A percentile compares a stretch with the other conserved stretches of the same genome.
These are phyloP conservation scores for Apostasia ramifera DNA, from an alignment of 106 monocot species.

Conservation along the genomic window DNA sequence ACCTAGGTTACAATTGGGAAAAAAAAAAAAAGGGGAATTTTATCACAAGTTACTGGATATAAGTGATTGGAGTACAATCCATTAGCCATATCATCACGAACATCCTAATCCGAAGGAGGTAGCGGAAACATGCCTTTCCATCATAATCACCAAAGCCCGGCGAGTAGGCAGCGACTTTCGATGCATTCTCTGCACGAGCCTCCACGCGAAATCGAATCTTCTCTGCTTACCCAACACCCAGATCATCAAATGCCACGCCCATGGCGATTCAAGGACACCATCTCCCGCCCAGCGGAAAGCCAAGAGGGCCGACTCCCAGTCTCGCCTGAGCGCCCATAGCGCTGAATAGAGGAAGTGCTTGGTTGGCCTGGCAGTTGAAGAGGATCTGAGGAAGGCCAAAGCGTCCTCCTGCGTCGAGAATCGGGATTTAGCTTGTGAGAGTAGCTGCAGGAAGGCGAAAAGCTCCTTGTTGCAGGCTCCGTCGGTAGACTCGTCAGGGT, in stretches of 20 bases:
- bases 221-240: conserved; percentile 55
- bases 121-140: conserved; percentile 40
- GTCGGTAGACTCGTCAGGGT: conserved; percentile 6
- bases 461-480: conserved; percentile 12
- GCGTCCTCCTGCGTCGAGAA: conserved; percentile 31
- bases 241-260: conserved; percentile 57
- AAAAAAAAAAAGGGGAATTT: background rate
- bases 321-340: conserved; percentile 62
- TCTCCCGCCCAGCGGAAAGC: conserved; percentile 53
- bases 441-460: conserved; percentile 24
- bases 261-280: conserved; percentile 16
- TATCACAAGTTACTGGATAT: background rate
- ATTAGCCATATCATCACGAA: background rate
- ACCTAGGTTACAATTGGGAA: conserved; percentile 25
- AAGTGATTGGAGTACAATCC: background rate
- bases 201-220: conserved; percentile 63
- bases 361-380: conserved; percentile 14
- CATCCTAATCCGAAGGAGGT: background rate
- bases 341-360: conserved; percentile 33
- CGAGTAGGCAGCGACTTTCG: conserved; percentile 28
- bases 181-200: conserved; percentile 42
- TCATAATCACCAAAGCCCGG: conserved; percentile 48
- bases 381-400: conserved; percentile 20
- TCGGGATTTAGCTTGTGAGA: conserved; percentile 28
- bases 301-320: conserved; percentile 58